Evolutionary conservation across 257 asterid genomes (phyloP), one percentile per base, ranked within the genome.

Genomic region (Solanum clarkiae): DNA sequence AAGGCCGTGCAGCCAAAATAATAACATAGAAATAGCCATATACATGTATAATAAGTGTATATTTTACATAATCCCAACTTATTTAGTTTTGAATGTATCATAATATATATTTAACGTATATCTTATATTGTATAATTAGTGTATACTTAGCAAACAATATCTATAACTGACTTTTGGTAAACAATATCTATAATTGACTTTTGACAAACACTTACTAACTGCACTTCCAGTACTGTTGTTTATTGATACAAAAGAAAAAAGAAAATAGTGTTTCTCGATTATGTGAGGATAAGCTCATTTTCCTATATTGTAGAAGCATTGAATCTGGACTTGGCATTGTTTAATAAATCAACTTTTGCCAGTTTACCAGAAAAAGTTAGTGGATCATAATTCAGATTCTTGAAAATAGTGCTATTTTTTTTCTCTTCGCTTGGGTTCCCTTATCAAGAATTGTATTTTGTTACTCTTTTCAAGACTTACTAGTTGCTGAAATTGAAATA

Each of bases 241-340:
- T 88, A 71, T 56, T 70, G 42, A 84, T 81, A 81, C 49, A 40
- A 32, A 77, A 26, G 9, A 10, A 77, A 26, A 16, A 10, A 77
- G 42, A 5, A 36, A 36, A 36, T 4, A 36, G 42, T 24, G 63
- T 77, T 51, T 51, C 17, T 77, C 1, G 63, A 77, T 77, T 3
- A 82, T 44, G 8, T 20, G 47, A 85, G 74, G 59, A 84, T 71
- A 59, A 51, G 60, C 54, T 36, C 88, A 36, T 82, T 79, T 84
- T 47, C 84, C 80, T 24, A 63, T 69, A 40, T 82, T 65, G 32
- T 26, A 83, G 81, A 47, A 90, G 86, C 91, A 87, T 85, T 90
- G 93, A 87, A 90, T 75, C 82, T 89, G 55, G 91, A 90, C 88
- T 87, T 80, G 79, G 42, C 80, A 63, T 20, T 45, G 55, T 62